Conservation (phyloP, 768 basidiomycete genomes). For the Amanita jacksonii region DNA sequence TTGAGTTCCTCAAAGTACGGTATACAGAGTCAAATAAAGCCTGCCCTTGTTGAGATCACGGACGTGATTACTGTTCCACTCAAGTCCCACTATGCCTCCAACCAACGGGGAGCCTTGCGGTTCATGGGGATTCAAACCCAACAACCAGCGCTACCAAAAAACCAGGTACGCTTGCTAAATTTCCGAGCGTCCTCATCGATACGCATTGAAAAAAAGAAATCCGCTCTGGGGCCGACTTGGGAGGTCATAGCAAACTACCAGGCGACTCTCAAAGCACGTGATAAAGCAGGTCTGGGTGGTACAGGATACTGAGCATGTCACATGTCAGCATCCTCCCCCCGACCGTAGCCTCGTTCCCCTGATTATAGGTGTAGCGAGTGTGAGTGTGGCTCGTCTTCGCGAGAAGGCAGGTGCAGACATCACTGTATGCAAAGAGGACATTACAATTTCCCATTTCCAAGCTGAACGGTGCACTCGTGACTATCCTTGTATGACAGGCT, state of each 20-base stretch:
- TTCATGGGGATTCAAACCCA: slow-evolving; percentile 79
- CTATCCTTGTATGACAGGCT: slow-evolving; percentile 40
- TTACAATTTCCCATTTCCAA: slow-evolving; percentile 52
- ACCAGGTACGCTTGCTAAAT: slow-evolving; percentile 50
- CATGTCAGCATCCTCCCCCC: slow-evolving; percentile 80
- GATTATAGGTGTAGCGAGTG: slow-evolving; percentile 87
- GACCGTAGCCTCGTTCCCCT: slow-evolving; percentile 84
- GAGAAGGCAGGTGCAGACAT: slow-evolving; percentile 89
- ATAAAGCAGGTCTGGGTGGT: slow-evolving; percentile 61
- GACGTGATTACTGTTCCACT: slow-evolving; percentile 65
- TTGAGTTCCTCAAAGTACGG: slow-evolving; percentile 71
- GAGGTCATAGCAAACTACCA: slow-evolving; percentile 73
- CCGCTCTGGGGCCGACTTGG: slow-evolving; percentile 50
- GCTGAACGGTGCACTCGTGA: neutral
- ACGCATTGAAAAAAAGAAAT: slow-evolving; percentile 82
- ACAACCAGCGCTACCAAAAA: slow-evolving; percentile 54
- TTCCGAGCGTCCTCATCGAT: slow-evolving; percentile 42
- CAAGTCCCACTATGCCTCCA: slow-evolving; percentile 80
- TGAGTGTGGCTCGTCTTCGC: slow-evolving; percentile 82
- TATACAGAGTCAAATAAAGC: slow-evolving; percentile 43
- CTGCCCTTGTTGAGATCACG: slow-evolving; percentile 42
- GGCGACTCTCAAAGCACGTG: slow-evolving; percentile 75
- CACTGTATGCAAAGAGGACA: slow-evolving; percentile 82
- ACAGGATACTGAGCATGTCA: slow-evolving; percentile 58
- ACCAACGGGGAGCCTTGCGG: slow-evolving; percentile 79